Base-by-base conservation (phyloP, 1,139 yeast genomes). In the Taphrina populina region DNA sequence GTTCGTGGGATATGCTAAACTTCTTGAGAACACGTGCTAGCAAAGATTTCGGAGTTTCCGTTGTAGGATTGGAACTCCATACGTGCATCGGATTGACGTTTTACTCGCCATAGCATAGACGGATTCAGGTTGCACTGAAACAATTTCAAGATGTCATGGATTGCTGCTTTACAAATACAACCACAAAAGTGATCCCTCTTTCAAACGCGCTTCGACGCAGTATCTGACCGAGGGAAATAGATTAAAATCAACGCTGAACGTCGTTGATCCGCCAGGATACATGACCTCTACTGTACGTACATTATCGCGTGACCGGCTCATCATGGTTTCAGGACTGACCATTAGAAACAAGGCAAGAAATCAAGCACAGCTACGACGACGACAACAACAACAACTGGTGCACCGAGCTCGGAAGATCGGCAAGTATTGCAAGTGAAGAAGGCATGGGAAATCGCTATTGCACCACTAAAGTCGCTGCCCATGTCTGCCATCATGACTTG, bases 401-500 rank as follows among this genome's bases (percentile, higher is more conserved):
- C 55, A 19, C 41, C 46, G 27, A 40, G 59, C 5, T 15, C 54
- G 2, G 62, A 51, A 24, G 52, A 59, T 29, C 53, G 59, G 20
- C 62, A 61, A 34, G 59, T 57, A 6, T 56, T 61, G 41, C 61
- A 60, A 33, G 61, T 56, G 39, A 61, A 61, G 57, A 86, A 83
- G 66, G 92, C 95, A 0, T 88, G 96, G 95, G 95, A 87, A 60
- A 67, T 85, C 30, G 95, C 96, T 1, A 70, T 79, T 15, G 82
- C 82, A 0, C 96, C 97, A 0, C 88, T 90, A 2, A 92, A 90
- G 67, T 77, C 82, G 11, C 66, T 92, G 26, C 95, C 96, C 3
- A 85, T 88, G 95, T 92, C 88, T 64, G 68, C 85, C 58, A 73
- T 88, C 57, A 88, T 92, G 95, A 82, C 90, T 60, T 92, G 88